phyloP scores from a whole-genome alignment of 257 asterid species.

The Solanum neorickii region DNA sequence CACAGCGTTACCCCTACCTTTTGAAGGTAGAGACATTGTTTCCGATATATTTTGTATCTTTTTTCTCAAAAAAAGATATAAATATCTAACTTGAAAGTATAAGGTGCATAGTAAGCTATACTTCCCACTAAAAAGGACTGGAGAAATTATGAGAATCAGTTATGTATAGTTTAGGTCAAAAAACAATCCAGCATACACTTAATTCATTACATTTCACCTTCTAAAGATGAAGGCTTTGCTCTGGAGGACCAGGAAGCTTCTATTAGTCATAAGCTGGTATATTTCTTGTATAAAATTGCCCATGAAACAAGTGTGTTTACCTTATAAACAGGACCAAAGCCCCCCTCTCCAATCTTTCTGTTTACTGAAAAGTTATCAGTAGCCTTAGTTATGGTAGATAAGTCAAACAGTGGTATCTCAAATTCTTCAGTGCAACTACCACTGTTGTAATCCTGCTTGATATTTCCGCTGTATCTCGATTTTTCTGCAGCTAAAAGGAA shows the following conservation, averaged over 20 bases:
- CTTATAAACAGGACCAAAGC: constrained; percentile 58
- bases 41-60: too few species aligned
- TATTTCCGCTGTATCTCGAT: neutral
- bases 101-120: neutral
- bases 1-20: constrained; percentile 1
- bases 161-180: neutral
- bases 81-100: neutral
- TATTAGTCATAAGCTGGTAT: neutral
- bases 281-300: neutral
- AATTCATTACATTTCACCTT: neutral
- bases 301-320: neutral
- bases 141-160: neutral
- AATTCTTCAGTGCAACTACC: constrained; percentile 7
- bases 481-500: neutral
- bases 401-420: constrained; percentile 30
- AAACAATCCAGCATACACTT: neutral
- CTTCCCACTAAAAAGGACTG: too few species aligned
- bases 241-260: neutral
- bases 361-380: constrained; percentile 24
- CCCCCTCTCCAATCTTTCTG: constrained; percentile 52
- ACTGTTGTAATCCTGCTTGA: neutral
- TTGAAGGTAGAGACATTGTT: neutral
- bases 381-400: constrained; percentile 18
- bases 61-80: too few species aligned
- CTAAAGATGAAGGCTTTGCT: neutral